Conservation (phyloP, 441 rosid genomes). For the Gossypium aridum region DNA sequence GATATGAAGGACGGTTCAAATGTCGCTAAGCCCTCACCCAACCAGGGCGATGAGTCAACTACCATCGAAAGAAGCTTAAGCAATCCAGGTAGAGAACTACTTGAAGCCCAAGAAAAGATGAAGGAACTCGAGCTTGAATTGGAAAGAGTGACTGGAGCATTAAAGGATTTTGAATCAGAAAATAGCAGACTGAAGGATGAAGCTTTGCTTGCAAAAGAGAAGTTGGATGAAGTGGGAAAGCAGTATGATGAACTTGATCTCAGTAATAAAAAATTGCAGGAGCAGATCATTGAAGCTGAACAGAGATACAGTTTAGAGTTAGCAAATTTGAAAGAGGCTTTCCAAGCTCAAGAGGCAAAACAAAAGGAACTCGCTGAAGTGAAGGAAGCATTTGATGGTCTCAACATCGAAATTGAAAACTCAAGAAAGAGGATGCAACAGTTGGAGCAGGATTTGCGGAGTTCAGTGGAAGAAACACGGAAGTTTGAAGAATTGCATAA, state of each 20-base stretch:
- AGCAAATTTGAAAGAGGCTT: slow-evolving; percentile 52
- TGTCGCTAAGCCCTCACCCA: slow-evolving; percentile 20
- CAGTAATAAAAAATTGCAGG: slow-evolving; percentile 57
- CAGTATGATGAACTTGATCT: slow-evolving; percentile 58
- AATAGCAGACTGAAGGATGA: slow-evolving; percentile 53
- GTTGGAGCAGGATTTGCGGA: slow-evolving; percentile 55
- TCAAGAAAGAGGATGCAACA: slow-evolving; percentile 63
- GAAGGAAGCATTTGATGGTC: slow-evolving; percentile 67
- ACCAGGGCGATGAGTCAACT: slow-evolving; percentile 29
- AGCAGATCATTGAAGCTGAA: slow-evolving; percentile 58
- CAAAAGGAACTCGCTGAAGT: slow-evolving; percentile 65
- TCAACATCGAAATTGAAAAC: slow-evolving; percentile 57
- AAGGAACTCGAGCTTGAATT: slow-evolving; percentile 73
- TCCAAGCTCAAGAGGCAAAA: slow-evolving; percentile 65
- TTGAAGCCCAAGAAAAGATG: slow-evolving; percentile 75
- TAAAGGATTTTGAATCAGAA: slow-evolving; percentile 70
- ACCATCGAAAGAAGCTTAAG: slow-evolving; percentile 46
- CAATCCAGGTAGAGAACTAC: slow-evolving; percentile 58
- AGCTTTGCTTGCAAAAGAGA: slow-evolving; percentile 44
- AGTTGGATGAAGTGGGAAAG: slow-evolving; percentile 53
- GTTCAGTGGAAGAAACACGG: slow-evolving; percentile 53
- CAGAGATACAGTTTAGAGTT: slow-evolving; percentile 57
- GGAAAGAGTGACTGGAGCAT: slow-evolving; percentile 57
- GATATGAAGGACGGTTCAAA: slow-evolving; percentile 51
- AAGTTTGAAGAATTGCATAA: slow-evolving; percentile 82